A percentile compares a stretch with the other conserved stretches of the same genome.
These are phyloP conservation scores for Xylaria nigripes DNA, from an alignment of 495 filamentous ascomycete species.

Conservation along the genomic window DNA sequence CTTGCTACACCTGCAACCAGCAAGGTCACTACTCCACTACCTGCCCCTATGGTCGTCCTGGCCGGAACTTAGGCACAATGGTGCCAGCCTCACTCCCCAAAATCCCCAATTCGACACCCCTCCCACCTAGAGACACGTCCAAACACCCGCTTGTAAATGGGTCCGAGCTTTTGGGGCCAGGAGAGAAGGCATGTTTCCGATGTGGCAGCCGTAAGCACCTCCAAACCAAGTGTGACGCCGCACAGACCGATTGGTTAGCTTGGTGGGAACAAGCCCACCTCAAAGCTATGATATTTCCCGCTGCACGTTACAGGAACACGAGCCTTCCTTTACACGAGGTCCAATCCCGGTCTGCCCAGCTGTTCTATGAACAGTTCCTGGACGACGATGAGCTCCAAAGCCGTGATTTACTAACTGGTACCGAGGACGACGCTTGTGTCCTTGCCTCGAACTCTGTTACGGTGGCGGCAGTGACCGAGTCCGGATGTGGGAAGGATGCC, in stretches of 20 bases:
- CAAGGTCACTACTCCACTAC: not conserved
- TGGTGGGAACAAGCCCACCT: not conserved
- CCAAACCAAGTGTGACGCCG: not conserved
- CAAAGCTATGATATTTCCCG: not conserved
- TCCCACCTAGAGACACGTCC: not conserved
- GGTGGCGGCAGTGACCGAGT: too few species aligned
- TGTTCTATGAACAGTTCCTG: not conserved
- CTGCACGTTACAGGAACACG: not conserved
- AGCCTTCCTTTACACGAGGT: not conserved
- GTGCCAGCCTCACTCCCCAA: too few species aligned
- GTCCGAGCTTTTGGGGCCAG: not conserved
- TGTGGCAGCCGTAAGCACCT: not conserved
- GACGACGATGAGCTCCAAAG: not conserved
- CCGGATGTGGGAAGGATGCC: too few species aligned
- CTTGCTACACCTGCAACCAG: not conserved
- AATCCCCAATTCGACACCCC: not conserved
- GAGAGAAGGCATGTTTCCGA: not conserved
- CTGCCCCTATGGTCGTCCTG: not conserved
- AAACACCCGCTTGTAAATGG: not conserved
- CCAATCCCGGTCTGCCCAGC: not conserved
- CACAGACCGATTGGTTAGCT: not conserved
- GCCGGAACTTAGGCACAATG: too few species aligned
- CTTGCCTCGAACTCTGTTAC: too few species aligned
- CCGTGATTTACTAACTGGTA: too few species aligned
- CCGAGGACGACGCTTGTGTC: too few species aligned